Evolutionary conservation across 352 stramenopile genomes (phyloP), one percentile per base, ranked within the genome.

Genomic region (Phytopythium delawarense): DNA sequence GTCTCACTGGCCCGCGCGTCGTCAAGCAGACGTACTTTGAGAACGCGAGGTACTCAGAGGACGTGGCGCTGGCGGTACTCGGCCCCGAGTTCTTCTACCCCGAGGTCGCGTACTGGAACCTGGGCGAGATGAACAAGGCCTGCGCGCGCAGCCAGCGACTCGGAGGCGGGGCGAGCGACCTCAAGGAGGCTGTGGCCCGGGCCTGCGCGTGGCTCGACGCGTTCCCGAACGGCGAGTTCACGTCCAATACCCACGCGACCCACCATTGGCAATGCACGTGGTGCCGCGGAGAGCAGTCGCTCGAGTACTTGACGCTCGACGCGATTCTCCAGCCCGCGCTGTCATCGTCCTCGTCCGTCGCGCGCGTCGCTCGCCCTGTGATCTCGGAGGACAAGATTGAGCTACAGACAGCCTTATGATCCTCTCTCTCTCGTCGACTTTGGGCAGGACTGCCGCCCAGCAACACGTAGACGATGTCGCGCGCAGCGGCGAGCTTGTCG

Each of bases 261-360:
- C 79, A 84, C 52, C 79, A 80, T 49, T 86, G 74, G 77, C 76
- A 87, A 60, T 89, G 77, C 59, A 84, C 76, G 39, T 87, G 76
- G 79, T 86, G 79, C 32, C 42, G 58, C 42, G 74, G 76, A 30
- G 71, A 78, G 12, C 37, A 68, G 12, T 46, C 69, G 42, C 44
- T 65, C 30, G 59, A 62, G 39, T 83, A 78, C 53, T 40, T 60
- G 30, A 44, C 63, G 37, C 61, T 84, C 0, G n/a, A 58, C 11
- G 45, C 61, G 34, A 61, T 84, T 30, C 75, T 82, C 18, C 42
- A 61, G 32, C 48, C 48, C 1, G 25, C 3, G 48, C 13, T 20
- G 13, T 54, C 48, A 0, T 37, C 48, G 34, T 50, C 44, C 20
- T 28, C 44, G 20, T 4, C 7, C 1, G 49, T 15, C 15, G 23